Conservation (phyloP, 129 eudicot species). For the Lactuca sativa region DNA sequence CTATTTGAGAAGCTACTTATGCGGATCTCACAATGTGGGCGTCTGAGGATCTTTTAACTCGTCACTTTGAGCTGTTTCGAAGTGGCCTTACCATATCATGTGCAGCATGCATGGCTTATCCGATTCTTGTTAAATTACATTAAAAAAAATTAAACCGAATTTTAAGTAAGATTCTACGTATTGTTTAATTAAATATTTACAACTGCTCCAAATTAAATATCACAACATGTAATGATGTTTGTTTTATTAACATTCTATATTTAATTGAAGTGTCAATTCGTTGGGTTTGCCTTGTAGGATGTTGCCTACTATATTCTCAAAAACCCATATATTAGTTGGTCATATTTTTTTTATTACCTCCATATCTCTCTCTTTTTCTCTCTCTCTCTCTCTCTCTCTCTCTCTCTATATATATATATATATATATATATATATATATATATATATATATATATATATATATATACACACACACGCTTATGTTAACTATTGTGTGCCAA, state of each 20-base stretch:
- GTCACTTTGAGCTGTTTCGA: slow-evolving; percentile 8
- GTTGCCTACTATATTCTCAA: slow-evolving; percentile 19
- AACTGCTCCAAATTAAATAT: slow-evolving; percentile 16
- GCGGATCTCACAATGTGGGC: slow-evolving; percentile 22
- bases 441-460: too few species aligned
- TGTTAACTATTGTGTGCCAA: too few species aligned
- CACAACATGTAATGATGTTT: slow-evolving; percentile 6
- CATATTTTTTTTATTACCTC: too few species aligned
- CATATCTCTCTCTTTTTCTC: too few species aligned
- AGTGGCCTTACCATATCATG: neutral
- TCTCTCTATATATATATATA: too few species aligned
- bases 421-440: too few species aligned
- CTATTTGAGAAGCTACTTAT: slow-evolving; percentile 20
- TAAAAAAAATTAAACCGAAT: neutral
- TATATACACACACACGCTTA: too few species aligned
- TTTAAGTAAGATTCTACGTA: slow-evolving; percentile 22
- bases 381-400: too few species aligned
- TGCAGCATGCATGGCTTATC: slow-evolving; percentile 27
- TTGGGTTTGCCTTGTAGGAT: slow-evolving; percentile 22
- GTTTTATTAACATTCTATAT: neutral
- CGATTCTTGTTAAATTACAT: neutral
- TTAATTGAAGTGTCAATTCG: slow-evolving; percentile 9
- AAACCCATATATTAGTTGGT: too few species aligned
- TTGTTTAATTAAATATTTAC: slow-evolving; percentile 1
- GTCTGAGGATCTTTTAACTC: neutral